Evolutionary conservation across 257 asterid genomes (phyloP).

Genomic region (Fraxinus pennsylvanica): DNA sequence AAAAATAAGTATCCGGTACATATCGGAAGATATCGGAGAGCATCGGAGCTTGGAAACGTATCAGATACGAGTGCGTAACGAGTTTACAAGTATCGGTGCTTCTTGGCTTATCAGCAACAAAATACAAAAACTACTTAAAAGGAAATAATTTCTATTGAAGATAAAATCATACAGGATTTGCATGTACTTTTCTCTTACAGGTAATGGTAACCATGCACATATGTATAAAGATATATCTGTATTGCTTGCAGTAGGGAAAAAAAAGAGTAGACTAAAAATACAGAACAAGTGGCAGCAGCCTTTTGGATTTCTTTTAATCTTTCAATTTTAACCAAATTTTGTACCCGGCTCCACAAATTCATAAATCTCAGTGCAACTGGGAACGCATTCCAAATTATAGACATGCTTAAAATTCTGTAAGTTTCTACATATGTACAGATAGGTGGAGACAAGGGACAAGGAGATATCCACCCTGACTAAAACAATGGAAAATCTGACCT

Average conservation of each 20-base stretch:
- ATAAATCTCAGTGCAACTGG: not conserved
- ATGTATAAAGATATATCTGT: not conserved
- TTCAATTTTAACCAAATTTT: not conserved
- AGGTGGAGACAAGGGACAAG: not conserved
- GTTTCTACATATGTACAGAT: not conserved
- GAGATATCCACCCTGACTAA: not conserved
- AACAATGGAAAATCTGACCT: not conserved
- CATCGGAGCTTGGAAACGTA: no score
- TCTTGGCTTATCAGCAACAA: not conserved
- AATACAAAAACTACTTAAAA: no score
- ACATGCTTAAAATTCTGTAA: not conserved
- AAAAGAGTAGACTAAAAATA: not conserved
- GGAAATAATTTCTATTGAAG: not conserved
- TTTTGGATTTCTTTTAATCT: not conserved
- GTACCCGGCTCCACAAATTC: not conserved
- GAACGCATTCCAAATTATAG: not conserved
- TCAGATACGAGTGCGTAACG: no score
- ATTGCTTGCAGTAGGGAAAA: not conserved
- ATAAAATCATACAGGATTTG: not conserved
- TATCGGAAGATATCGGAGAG: no score
- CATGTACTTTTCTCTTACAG: not conserved
- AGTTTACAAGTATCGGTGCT: no score
- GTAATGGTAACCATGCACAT: not conserved
- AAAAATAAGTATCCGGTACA: no score
- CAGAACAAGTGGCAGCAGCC: not conserved